Evolutionary conservation across 2,329 filamentous ascomycete species (phyloP).

Genomic region (Sarocladium oryzae): DNA sequence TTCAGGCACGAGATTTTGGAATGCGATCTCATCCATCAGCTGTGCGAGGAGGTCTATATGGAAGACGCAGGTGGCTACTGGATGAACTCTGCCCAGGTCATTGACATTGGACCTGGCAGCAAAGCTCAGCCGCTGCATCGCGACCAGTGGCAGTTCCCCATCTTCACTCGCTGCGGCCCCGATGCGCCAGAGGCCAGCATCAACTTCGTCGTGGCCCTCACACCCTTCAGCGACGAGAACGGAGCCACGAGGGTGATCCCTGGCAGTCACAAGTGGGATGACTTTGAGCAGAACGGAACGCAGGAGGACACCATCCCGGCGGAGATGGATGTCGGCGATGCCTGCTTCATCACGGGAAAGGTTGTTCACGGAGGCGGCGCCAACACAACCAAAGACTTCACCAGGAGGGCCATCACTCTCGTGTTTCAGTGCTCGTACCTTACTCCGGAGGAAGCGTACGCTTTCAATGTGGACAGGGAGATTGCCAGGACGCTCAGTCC

Average conservation of each 20-base stretch:
- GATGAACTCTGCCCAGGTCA: conserved; percentile 19
- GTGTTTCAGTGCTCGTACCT: conserved; percentile 12
- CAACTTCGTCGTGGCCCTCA: conserved; percentile 16
- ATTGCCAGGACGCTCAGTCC: conserved; percentile 10
- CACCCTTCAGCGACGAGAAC: conserved; percentile 15
- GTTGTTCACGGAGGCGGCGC: conserved; percentile 25
- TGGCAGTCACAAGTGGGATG: conserved; percentile 20
- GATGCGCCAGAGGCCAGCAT: conserved; percentile 12
- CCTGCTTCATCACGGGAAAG: conserved; percentile 24
- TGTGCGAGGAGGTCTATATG: conserved; percentile 14
- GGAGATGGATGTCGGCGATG: conserved; percentile 24
- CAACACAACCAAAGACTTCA: conserved; percentile 17
- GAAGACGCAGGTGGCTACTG: conserved; percentile 22
- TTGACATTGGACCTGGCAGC: conserved; percentile 18
- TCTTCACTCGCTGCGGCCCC: conserved; percentile 11
- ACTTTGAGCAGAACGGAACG: conserved; percentile 13
- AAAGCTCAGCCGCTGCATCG: conserved; percentile 20
- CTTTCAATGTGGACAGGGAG: conserved; percentile 12
- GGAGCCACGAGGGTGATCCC: conserved; percentile 15
- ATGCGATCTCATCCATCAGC: conserved; percentile 19
- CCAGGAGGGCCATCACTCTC: conserved; percentile 10
- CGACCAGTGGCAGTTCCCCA: conserved; percentile 15
- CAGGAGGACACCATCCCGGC: conserved; percentile 17
- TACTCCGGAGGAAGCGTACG: conserved; percentile 13
- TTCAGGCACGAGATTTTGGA: conserved; percentile 22